These are phyloP conservation scores for Taxillus chinensis DNA, from an alignment of 164 flowering plant species.

Conservation along the genomic window DNA sequence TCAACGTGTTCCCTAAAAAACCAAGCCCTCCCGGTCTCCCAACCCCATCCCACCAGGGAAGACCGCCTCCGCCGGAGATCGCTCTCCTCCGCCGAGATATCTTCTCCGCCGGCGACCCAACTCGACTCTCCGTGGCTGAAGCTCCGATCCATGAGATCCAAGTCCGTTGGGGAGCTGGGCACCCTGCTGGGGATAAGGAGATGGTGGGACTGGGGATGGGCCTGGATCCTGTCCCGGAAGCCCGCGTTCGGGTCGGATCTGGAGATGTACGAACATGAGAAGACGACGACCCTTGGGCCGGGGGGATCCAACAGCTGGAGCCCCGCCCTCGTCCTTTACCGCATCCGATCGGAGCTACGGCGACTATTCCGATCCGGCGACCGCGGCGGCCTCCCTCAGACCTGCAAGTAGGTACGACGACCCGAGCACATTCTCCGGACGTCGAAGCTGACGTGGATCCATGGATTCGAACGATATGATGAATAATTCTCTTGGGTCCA, in stretches of 20 bases:
- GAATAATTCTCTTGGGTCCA: no score
- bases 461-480: no score
- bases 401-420: slow-evolving; percentile 24
- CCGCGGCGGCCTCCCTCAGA: slow-evolving; percentile 36
- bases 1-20: not conserved
- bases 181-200: slow-evolving; percentile 15
- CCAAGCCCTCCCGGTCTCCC: not conserved
- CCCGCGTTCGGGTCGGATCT: slow-evolving; percentile 68
- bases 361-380: slow-evolving; percentile 29
- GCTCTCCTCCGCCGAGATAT: not conserved
- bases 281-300: slow-evolving; percentile 31
- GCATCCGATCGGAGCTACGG: slow-evolving; percentile 45
- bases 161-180: not conserved
- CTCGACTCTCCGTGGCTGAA: not conserved
- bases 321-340: slow-evolving; percentile 59
- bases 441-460: no score
- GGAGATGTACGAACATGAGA: slow-evolving; percentile 81
- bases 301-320: slow-evolving; percentile 42
- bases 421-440: no score
- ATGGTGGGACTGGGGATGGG: slow-evolving; percentile 80
- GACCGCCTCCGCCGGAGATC: not conserved
- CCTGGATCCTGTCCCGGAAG: slow-evolving; percentile 67
- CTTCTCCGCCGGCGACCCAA: not conserved
- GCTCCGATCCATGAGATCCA: not conserved
- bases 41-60: not conserved